phyloP scores from a whole-genome alignment of 768 basidiomycete species.

The Fomitopsis pulvina region DNA sequence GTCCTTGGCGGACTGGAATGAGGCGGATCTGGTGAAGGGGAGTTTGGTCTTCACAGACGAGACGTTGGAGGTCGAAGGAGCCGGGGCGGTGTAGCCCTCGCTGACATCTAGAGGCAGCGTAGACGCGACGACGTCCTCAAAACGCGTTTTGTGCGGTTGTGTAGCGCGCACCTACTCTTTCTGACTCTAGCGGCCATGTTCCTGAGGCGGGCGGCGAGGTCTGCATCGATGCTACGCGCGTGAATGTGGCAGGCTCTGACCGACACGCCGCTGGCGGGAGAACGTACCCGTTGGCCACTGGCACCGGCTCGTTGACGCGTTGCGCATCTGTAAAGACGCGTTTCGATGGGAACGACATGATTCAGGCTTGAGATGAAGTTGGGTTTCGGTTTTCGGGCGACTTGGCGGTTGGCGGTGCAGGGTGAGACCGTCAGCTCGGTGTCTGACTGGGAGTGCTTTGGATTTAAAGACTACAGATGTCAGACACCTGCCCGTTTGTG shows the following conservation, averaged over 20 bases:
- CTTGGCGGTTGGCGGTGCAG: background rate
- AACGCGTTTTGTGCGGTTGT: background rate
- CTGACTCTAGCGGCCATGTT: conserved; percentile 14
- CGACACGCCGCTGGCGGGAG: background rate
- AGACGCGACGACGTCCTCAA: conserved; percentile 2
- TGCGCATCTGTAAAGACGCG: background rate
- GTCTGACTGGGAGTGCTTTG: background rate
- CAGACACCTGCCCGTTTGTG: too few species aligned
- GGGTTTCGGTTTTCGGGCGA: background rate
- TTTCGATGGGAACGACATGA: background rate
- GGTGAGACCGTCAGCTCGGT: background rate
- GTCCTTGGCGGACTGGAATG: conserved; percentile 16
- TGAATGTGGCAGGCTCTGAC: background rate
- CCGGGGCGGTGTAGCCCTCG: conserved; percentile 15
- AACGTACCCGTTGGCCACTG: background rate
- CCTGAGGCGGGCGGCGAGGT: conserved; percentile 14
- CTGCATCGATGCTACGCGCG: conserved; percentile 11
- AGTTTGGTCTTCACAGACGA: conserved; percentile 5
- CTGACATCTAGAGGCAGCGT: conserved; percentile 9
- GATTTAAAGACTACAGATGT: too few species aligned
- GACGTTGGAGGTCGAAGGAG: conserved; percentile 11
- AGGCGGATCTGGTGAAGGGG: conserved; percentile 15
- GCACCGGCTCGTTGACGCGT: background rate
- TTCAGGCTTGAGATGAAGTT: background rate
- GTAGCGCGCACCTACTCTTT: conserved; percentile 9